Base-by-base conservation (phyloP, 768 basidiomycete species). In the Clitopilus passeckerianus region DNA sequence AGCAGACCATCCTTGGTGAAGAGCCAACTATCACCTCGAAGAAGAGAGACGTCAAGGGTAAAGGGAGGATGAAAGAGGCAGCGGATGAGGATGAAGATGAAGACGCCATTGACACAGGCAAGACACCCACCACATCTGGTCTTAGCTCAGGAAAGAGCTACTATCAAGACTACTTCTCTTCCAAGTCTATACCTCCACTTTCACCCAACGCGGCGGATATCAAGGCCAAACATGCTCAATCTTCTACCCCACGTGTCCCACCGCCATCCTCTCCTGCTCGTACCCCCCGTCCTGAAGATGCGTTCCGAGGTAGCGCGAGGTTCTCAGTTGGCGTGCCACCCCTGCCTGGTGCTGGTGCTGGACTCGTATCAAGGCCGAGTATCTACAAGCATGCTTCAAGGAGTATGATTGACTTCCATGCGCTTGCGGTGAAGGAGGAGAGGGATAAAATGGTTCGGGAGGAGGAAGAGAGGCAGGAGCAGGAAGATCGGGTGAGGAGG, bases 331-430 rank as follows among this genome's bases (percentile, higher is more conserved):
- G 16, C 46, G 20, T 46, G 30, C 30, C 56, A 1, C 56, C 46
- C 18, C 20, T 50, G 22, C 46, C 46, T 22, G 46, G 46, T 23
- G 18, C n/a, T 18, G 37, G 37, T 5, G 37, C 46, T 23, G 16
- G 18, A 20, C 46, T 50, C 22, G 22, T 18, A 5, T 50, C 46
- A 2, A 69, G 73, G 20, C 81, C 84, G 5, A 73, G 74, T 53
- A 77, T 88, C 66, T 84, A 84, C 66, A 84, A 82, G 57, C 80
- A 78, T 37, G 80, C 81, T 0, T 89, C 88, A 54, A 78, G 72
- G 64, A 90, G 89, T 66, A 80, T 89, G 80, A 69, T 87, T 56
- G 80, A 90, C 66, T 70, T 90, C 30, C 66, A 72, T 64, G 64
- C 70, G 55, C 56, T 71, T 7, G 70, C 65, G 65, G 71, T 65